phyloP scores from a whole-genome alignment of 164 flowering plant species.

The Malania oleifera region DNA sequence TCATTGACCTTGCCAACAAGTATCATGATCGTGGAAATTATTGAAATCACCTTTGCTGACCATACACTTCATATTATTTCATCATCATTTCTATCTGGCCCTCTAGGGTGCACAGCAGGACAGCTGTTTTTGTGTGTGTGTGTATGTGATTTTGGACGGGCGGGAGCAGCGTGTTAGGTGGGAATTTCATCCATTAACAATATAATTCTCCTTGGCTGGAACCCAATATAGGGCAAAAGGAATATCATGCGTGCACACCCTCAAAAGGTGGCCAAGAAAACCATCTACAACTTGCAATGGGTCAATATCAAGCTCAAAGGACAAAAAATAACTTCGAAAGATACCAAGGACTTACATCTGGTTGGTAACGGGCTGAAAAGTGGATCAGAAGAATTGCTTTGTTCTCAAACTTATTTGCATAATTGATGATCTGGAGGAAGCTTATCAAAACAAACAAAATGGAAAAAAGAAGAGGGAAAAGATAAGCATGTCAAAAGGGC shows the following conservation, averaged over 20 bases:
- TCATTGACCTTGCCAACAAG: too few species aligned
- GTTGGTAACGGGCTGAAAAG: slow-evolving; percentile 78
- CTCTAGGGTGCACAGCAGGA: too few species aligned
- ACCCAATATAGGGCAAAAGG: too few species aligned
- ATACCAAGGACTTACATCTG: slow-evolving; percentile 30
- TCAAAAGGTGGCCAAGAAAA: neutral
- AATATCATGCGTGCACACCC: too few species aligned
- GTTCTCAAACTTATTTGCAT: slow-evolving; percentile 69
- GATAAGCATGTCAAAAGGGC: neutral
- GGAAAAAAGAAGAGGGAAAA: neutral
- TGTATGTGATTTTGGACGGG: too few species aligned
- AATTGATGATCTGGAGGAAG: slow-evolving; percentile 43
- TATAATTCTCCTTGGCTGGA: neutral
- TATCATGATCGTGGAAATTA: too few species aligned
- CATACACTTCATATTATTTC: too few species aligned
- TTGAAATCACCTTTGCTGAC: too few species aligned
- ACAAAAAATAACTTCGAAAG: neutral
- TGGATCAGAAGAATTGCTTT: slow-evolving; percentile 88
- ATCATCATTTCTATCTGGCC: too few species aligned
- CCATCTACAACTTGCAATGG: neutral
- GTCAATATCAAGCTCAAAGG: neutral
- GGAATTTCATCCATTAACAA: neutral
- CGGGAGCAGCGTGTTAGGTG: too few species aligned
- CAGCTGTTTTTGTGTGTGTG: too few species aligned
- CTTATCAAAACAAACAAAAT: neutral